Conservation (phyloP, 441 rosid species). For the Croton setiger region DNA sequence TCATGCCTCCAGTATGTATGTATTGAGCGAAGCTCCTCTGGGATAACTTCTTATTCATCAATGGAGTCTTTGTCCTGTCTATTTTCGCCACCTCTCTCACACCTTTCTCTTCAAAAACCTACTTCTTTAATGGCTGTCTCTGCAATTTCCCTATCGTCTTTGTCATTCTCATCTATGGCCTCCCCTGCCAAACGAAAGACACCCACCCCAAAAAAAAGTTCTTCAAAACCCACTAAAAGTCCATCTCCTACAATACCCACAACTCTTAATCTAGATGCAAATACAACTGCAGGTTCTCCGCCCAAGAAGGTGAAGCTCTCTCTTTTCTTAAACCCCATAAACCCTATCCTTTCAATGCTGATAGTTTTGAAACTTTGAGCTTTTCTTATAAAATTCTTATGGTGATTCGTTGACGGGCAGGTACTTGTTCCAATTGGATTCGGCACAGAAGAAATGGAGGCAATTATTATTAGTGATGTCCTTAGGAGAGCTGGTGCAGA, state of each 20-base stretch:
- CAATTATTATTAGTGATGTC: constrained; percentile 70
- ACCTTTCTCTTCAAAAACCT: constrained; percentile 18
- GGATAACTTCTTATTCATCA: neutral
- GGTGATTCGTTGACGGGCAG: constrained; percentile 29
- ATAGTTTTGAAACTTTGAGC: neutral
- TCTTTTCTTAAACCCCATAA: constrained; percentile 4
- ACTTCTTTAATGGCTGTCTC: constrained; percentile 13
- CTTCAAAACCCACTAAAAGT: constrained; percentile 24
- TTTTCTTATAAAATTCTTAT: neutral
- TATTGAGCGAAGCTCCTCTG: neutral
- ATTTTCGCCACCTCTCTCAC: constrained; percentile 22
- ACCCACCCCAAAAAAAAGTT: constrained; percentile 22
- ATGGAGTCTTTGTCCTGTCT: constrained; percentile 41
- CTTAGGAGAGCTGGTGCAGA: constrained; percentile 90
- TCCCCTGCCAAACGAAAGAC: constrained; percentile 22
- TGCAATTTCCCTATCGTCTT: constrained; percentile 23
- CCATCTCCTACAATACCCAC: constrained; percentile 27
- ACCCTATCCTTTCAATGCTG: constrained; percentile 14
- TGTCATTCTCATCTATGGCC: constrained; percentile 32
- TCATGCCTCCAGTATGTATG: too few relatives aligned
- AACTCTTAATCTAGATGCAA: constrained; percentile 12
- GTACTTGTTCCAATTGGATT: constrained; percentile 83
- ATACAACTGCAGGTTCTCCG: constrained; percentile 23
- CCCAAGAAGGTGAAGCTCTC: constrained; percentile 82
- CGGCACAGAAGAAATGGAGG: constrained; percentile 96